Percentiles rank a stretch among this genome's conserved stretches.
Conservation (phyloP, 2,329 filamentous ascomycete species). For the Exophiala mesophila region DNA sequence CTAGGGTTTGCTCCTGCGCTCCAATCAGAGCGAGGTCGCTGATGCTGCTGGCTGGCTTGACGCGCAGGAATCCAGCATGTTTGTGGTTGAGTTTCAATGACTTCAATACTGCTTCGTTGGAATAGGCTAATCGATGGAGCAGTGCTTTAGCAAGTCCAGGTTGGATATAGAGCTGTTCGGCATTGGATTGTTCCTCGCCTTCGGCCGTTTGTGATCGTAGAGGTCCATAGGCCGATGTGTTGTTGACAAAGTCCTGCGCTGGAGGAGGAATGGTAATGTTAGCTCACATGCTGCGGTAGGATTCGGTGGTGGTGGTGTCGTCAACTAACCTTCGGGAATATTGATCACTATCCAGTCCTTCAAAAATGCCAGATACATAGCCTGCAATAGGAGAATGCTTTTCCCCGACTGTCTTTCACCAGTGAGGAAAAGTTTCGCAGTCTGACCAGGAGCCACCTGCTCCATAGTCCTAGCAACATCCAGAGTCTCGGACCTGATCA, state of each 20-base stretch:
- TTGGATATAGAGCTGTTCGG: constrained; percentile 64
- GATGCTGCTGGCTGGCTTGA: constrained; percentile 55
- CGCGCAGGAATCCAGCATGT: constrained; percentile 55
- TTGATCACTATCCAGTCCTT: constrained; percentile 86
- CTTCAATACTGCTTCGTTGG: constrained; percentile 64
- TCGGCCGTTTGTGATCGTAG: constrained; percentile 40
- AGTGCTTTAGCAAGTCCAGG: constrained; percentile 70
- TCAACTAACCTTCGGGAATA: constrained; percentile 76
- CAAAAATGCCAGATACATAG: constrained; percentile 72
- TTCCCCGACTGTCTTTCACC: constrained; percentile 77
- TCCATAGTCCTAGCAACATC: constrained; percentile 63
- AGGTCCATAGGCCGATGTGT: constrained; percentile 72
- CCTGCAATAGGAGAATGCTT: constrained; percentile 79
- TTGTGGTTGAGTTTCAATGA: constrained; percentile 46
- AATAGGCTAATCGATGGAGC: constrained; percentile 65
- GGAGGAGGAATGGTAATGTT: too few relatives aligned
- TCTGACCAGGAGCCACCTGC: constrained; percentile 42
- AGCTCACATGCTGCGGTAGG: too few relatives aligned
- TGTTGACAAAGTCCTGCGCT: constrained; percentile 78
- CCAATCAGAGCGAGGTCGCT: constrained; percentile 63
- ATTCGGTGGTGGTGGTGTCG: too few relatives aligned
- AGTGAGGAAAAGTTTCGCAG: constrained; percentile 59
- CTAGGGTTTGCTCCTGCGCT: constrained; percentile 67
- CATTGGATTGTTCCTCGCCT: constrained; percentile 1
- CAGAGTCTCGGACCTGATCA: constrained; percentile 74